These are phyloP conservation scores for Cercospora sp. DNA, from an alignment of 2,329 filamentous ascomycete species.

Conservation along the genomic window DNA sequence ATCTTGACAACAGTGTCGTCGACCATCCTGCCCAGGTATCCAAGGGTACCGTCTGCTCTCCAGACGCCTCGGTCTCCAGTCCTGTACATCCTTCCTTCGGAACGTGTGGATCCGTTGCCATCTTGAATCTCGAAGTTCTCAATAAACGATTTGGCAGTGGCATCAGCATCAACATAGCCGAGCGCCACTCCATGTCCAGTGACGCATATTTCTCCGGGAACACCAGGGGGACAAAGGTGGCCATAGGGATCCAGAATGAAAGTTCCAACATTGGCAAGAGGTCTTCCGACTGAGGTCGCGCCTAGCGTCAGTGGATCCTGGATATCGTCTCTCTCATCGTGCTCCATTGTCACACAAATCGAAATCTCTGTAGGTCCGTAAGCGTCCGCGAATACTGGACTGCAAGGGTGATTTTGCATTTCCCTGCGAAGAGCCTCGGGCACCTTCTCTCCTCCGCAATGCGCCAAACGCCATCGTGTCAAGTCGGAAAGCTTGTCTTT, in stretches of 20 bases:
- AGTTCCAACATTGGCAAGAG: slow-evolving; percentile 41
- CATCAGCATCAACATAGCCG: slow-evolving; percentile 39
- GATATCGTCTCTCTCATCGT: not conserved
- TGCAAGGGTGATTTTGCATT: slow-evolving; percentile 1
- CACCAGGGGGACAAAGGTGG: slow-evolving; percentile 43
- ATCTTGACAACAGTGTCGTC: slow-evolving; percentile 52
- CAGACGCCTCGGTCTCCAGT: slow-evolving; percentile 46
- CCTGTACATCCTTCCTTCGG: slow-evolving; percentile 36
- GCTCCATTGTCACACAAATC: slow-evolving; percentile 17
- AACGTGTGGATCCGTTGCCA: not conserved
- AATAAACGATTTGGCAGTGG: slow-evolving; percentile 20
- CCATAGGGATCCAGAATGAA: slow-evolving; percentile 46
- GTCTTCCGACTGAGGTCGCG: slow-evolving; percentile 16
- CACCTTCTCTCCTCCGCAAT: slow-evolving; percentile 38
- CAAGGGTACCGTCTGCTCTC: slow-evolving; percentile 38
- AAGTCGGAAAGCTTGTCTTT: slow-evolving; percentile 11
- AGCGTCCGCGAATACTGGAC: slow-evolving; percentile 11
- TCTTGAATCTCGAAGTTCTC: slow-evolving; percentile 6
- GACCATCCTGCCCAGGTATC: slow-evolving; percentile 42
- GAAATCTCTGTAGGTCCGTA: slow-evolving; percentile 26
- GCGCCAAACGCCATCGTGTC: slow-evolving; percentile 36
- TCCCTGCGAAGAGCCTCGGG: slow-evolving; percentile 18
- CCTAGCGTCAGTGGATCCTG: slow-evolving; percentile 15
- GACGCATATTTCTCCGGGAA: slow-evolving; percentile 48
- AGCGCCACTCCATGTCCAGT: slow-evolving; percentile 41